phyloP scores from a whole-genome alignment of 345 rosid species.

The Hibiscus tridactylites region DNA sequence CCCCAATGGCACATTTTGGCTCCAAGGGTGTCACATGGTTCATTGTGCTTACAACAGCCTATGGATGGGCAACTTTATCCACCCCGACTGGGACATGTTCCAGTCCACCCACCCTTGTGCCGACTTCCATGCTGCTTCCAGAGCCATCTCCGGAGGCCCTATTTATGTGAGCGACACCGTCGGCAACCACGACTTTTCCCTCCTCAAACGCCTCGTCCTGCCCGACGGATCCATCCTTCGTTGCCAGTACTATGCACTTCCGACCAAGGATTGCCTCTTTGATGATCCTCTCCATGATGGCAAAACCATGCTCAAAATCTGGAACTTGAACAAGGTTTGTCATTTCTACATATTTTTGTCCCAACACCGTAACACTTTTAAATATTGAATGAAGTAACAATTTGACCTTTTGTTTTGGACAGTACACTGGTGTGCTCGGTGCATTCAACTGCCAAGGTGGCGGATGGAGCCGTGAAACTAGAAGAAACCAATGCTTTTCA shows the following conservation, averaged over 20 bases:
- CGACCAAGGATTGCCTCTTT: slow-evolving; percentile 81
- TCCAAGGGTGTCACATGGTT: slow-evolving; percentile 99
- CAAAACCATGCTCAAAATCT: slow-evolving; percentile 95
- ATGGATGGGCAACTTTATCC: slow-evolving; percentile 99
- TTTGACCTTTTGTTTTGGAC: slow-evolving; percentile 1
- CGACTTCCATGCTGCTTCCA: slow-evolving; percentile 90
- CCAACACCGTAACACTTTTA: not conserved
- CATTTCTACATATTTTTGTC: not conserved
- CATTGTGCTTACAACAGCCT: slow-evolving; percentile 98
- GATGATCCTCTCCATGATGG: slow-evolving; percentile 96
- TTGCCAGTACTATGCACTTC: slow-evolving; percentile 81
- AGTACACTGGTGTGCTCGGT: slow-evolving; percentile 83
- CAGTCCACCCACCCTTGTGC: slow-evolving; percentile 97
- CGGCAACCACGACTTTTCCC: slow-evolving; percentile 68
- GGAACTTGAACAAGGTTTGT: slow-evolving; percentile 90
- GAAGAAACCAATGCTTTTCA: slow-evolving; percentile 71
- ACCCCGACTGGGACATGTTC: slow-evolving; percentile 99
- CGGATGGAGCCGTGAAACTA: slow-evolving; percentile 79
- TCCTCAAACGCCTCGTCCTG: slow-evolving; percentile 61
- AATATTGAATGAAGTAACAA: not conserved
- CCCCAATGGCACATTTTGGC: slow-evolving; percentile 93
- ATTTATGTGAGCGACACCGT: slow-evolving; percentile 78
- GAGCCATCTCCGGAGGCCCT: slow-evolving; percentile 93
- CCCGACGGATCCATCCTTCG: slow-evolving; percentile 80
- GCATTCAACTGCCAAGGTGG: slow-evolving; percentile 99